A percentile compares a stretch with the other conserved stretches of the same genome.
Evolutionary conservation across 140 eudicot genomes (phyloP).

Genomic region (Bidens hawaiensis): DNA sequence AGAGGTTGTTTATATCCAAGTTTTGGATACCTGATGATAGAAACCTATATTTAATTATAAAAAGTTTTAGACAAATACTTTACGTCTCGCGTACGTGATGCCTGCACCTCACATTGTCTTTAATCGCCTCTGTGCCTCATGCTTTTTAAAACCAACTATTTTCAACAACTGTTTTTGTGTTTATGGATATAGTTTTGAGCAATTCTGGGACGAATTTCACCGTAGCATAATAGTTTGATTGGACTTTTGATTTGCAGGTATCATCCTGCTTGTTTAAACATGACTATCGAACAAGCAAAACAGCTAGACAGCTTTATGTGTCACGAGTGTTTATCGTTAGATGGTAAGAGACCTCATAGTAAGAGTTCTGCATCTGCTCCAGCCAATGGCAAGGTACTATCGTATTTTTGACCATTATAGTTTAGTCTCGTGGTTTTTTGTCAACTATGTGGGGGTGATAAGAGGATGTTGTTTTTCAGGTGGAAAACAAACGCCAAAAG

Average conservation of each 20-base stretch:
- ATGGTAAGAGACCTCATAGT: conserved; percentile 33
- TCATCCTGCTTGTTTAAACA: conserved; percentile 63
- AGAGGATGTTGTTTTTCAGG: conserved; percentile 26
- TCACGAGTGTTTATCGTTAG: conserved; percentile 38
- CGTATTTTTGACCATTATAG: not conserved
- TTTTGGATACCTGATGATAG: no score
- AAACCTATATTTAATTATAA: no score
- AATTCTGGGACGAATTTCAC: no score
- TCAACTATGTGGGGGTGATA: not conserved
- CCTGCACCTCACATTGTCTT: no score
- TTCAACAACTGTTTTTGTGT: no score
- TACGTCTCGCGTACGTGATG: no score
- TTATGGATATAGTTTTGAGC: no score
- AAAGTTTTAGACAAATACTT: no score
- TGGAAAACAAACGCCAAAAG: conserved; percentile 34
- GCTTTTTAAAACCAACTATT: no score
- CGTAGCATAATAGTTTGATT: not conserved
- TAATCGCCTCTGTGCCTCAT: no score
- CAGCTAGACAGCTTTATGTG: conserved; percentile 53
- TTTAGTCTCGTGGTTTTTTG: not conserved
- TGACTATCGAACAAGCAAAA: conserved; percentile 59
- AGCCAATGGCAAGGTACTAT: conserved; percentile 45
- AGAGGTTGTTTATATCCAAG: no score
- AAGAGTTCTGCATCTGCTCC: conserved; percentile 24
- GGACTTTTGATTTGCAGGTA: conserved; percentile 37